Evolutionary conservation across 139 green algal species (phyloP).

Genomic region (Chlamydomonas incerta): DNA sequence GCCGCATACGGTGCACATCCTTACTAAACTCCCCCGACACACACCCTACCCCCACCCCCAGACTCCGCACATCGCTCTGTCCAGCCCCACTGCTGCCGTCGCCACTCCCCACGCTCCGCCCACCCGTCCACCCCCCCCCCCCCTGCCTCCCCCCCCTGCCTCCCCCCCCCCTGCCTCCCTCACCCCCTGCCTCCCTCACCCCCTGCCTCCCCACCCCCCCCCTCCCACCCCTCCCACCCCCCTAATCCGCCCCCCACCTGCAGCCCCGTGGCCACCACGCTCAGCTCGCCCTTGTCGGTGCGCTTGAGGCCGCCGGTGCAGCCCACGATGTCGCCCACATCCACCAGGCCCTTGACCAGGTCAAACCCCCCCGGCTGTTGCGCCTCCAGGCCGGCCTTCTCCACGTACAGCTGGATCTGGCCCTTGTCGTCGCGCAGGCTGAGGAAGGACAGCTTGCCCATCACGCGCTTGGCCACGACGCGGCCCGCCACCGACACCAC

Average conservation of each 20-base stretch:
- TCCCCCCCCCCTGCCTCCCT: too few species aligned
- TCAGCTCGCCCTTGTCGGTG: conserved; percentile 97
- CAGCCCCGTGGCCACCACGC: conserved; percentile 70
- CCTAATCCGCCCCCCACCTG: conserved; percentile 63
- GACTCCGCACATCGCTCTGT: too few species aligned
- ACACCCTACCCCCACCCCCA: too few species aligned
- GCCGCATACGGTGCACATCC: too few species aligned
- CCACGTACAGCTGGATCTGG: conserved; percentile 90
- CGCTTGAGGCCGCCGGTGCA: conserved; percentile 79
- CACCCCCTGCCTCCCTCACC: too few species aligned
- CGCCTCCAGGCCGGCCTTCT: conserved; percentile 79
- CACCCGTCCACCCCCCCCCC: not conserved
- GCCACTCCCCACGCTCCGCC: too few species aligned
- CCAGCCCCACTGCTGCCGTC: too few species aligned
- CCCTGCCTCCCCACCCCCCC: not conserved
- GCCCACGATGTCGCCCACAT: conserved; percentile 95
- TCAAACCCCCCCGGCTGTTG: conserved; percentile 70
- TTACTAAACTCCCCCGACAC: too few species aligned
- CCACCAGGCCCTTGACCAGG: conserved; percentile 83
- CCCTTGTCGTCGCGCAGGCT: conserved; percentile 88
- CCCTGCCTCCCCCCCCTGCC: not conserved
- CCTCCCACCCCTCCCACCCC: not conserved
- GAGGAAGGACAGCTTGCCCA: conserved; percentile 98
- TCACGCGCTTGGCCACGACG: conserved; percentile 89
- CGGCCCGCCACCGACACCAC: conserved; percentile 88